Percentiles rank a stretch among this genome's conserved stretches.
Evolutionary conservation across 441 rosid species (phyloP).

Genomic region (Kokia cookei): DNA sequence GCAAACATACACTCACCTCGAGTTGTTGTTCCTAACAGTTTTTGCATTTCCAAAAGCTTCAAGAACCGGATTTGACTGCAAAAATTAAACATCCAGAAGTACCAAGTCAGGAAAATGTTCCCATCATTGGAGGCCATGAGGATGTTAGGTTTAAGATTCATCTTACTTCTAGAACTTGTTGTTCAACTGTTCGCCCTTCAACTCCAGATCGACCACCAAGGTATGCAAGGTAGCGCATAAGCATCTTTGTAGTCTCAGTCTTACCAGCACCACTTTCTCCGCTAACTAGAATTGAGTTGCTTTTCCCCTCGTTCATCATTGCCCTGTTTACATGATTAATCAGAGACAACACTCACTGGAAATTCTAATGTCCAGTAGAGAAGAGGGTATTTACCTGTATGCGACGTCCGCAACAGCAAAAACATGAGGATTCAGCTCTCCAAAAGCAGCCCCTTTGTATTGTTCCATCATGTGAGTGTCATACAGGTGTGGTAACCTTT

Average conservation of each 20-base stretch:
- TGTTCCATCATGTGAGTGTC: constrained; percentile 79
- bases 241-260: constrained; percentile 80
- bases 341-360: not conserved
- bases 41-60: constrained; percentile 78
- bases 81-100: not conserved
- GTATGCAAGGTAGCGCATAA: constrained; percentile 68
- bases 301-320: constrained; percentile 69
- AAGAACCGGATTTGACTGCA: constrained; percentile 70
- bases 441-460: constrained; percentile 55
- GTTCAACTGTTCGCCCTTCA: constrained; percentile 74
- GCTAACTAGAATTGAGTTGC: constrained; percentile 70
- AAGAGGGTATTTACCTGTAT: constrained; percentile 38
- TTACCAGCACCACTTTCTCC: constrained; percentile 89
- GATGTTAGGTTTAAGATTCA: not conserved
- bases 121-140: not conserved
- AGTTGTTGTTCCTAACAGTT: constrained; percentile 67
- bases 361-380: not conserved
- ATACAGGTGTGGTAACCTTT: constrained; percentile 72
- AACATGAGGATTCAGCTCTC: constrained; percentile 79
- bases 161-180: constrained; percentile 74
- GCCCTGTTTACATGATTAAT: constrained; percentile 35
- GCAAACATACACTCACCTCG: constrained; percentile 33
- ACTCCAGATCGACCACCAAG: constrained; percentile 71
- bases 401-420: constrained; percentile 78
- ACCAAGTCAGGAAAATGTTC: not conserved